Conservation (phyloP, 768 basidiomycete species). For the Hydnomerulius pinastri region DNA sequence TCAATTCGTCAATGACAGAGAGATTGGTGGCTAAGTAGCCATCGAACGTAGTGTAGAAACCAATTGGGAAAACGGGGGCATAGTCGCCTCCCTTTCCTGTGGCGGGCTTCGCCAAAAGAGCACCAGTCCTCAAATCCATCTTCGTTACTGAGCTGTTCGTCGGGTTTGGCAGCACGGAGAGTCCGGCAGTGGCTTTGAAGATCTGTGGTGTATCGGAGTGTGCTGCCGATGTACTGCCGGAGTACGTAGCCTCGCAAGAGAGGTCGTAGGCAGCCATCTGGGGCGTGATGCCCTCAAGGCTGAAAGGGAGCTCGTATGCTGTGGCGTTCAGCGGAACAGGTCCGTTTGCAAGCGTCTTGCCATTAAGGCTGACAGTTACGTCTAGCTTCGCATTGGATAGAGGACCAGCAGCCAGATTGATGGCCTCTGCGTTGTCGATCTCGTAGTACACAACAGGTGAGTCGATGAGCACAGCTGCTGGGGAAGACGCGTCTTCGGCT, state of each 20-base stretch:
- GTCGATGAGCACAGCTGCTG: constrained; percentile 53
- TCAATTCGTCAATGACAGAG: constrained; percentile 33
- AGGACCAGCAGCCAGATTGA: constrained; percentile 31
- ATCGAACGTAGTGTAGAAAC: constrained; percentile 46
- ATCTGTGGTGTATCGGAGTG: constrained; percentile 32
- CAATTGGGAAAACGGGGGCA: constrained; percentile 51
- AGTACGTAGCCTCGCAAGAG: constrained; percentile 27
- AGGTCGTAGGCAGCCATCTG: constrained; percentile 33
- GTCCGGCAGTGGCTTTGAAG: constrained; percentile 44
- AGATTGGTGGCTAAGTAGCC: constrained; percentile 24
- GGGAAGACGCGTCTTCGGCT: constrained; percentile 47
- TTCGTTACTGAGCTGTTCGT: constrained; percentile 60
- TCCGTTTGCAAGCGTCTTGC: constrained; percentile 44
- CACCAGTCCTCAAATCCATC: constrained; percentile 62
- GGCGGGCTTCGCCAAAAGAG: constrained; percentile 51
- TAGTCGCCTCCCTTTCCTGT: constrained; percentile 51
- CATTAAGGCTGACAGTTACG: constrained; percentile 49
- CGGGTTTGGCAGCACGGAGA: constrained; percentile 53
- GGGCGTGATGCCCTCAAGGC: constrained; percentile 47
- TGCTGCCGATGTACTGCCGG: constrained; percentile 40
- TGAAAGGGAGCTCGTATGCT: constrained; percentile 50
- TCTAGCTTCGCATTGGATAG: constrained; percentile 25
- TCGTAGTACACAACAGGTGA: constrained; percentile 48
- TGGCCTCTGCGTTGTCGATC: constrained; percentile 48
- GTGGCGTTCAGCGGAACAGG: constrained; percentile 53